phyloP scores from a whole-genome alignment of 2,329 filamentous ascomycete species.

The Tolypocladium album region DNA sequence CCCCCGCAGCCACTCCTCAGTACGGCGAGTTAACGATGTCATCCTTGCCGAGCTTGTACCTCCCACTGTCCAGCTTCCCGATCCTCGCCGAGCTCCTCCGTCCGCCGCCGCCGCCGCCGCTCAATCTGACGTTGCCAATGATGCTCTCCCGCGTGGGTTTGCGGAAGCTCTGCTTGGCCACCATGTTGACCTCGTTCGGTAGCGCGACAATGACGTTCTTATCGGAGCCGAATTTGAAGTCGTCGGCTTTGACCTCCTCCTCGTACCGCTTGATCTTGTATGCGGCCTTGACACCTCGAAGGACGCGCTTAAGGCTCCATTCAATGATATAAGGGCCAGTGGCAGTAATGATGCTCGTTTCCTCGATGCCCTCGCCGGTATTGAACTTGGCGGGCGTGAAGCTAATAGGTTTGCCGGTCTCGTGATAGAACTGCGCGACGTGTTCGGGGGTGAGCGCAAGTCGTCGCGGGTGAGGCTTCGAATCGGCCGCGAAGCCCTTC shows the following conservation, averaged over 20 bases:
- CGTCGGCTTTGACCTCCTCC: conserved; percentile 94
- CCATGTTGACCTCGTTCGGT: conserved; percentile 97
- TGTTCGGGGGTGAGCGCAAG: conserved; percentile 83
- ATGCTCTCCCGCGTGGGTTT: conserved; percentile 91
- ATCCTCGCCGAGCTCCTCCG: conserved; percentile 41
- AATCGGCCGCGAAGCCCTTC: conserved; percentile 80
- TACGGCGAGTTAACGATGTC: conserved; percentile 71
- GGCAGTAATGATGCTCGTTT: conserved; percentile 93
- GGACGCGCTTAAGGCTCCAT: conserved; percentile 87
- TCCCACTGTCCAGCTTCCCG: conserved; percentile 41
- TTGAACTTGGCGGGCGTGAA: conserved; percentile 96
- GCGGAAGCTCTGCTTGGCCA: conserved; percentile 74
- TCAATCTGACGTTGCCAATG: conserved; percentile 44
- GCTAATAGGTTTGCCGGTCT: conserved; percentile 74
- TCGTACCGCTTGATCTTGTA: conserved; percentile 96
- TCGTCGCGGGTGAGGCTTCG: conserved; percentile 86
- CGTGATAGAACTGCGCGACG: conserved; percentile 94
- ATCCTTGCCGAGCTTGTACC: conserved; percentile 66
- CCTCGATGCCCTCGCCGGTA: conserved; percentile 65
- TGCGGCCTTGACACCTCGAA: conserved; percentile 70
- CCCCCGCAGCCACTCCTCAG: conserved; percentile 19
- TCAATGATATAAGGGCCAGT: conserved; percentile 95
- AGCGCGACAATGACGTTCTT: conserved; percentile 97
- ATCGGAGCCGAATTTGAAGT: conserved; percentile 94
- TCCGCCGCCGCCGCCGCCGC: conserved; percentile 31